Conservation (phyloP, 2,329 filamentous ascomycete species). For the Orbilia oligospora region DNA sequence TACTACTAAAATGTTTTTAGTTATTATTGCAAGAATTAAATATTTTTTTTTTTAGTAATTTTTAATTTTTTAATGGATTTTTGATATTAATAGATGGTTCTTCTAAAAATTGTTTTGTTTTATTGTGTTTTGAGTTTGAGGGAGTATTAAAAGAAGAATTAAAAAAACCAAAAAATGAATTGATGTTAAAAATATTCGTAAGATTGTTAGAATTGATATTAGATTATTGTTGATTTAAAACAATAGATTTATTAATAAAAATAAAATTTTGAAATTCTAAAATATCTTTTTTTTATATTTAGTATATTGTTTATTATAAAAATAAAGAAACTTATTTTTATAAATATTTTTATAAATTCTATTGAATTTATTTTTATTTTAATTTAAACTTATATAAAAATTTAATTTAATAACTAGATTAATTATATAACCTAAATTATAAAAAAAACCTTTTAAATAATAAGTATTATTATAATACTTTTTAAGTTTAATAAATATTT, state of each 20-base stretch:
- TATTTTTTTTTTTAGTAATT: neutral
- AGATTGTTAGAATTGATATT: neutral
- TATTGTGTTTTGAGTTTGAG: neutral
- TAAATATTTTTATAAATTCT: slow-evolving; percentile 4
- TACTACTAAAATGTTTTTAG: neutral
- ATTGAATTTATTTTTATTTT: neutral
- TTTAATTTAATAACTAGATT: slow-evolving; percentile 1
- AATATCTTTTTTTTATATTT: neutral
- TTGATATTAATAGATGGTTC: neutral
- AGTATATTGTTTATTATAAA: neutral
- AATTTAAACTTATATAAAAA: neutral
- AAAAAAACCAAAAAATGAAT: neutral
- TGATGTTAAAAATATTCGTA: neutral
- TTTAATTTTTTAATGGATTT: neutral
- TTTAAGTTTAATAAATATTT: neutral
- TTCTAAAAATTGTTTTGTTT: neutral
- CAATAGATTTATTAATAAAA: neutral
- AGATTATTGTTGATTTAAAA: no score
- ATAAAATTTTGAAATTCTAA: neutral
- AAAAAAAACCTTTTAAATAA: neutral
- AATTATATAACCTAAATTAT: slow-evolving; percentile 1
- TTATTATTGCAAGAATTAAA: neutral
- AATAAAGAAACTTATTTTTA: slow-evolving; percentile 1
- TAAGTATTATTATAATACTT: slow-evolving; percentile 5
- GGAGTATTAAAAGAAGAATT: neutral